phyloP scores from a whole-genome alignment of 768 basidiomycete species.

The Lentinula edodes region DNA sequence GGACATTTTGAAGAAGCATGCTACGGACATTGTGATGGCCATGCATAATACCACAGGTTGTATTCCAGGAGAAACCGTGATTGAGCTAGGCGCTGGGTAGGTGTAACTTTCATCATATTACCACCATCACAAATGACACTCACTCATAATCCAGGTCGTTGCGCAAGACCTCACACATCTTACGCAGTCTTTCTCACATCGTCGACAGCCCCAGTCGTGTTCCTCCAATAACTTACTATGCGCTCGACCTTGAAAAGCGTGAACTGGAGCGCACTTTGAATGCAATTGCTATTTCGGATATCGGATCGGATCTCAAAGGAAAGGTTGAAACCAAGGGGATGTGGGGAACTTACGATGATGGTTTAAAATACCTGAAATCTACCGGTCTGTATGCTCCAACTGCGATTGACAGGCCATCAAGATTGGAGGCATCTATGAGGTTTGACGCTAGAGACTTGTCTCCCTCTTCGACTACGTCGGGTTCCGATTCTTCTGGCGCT shows the following conservation, averaged over 20 bases:
- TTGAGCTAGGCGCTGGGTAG: constrained; percentile 95
- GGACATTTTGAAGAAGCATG: constrained; percentile 68
- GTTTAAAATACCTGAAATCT: constrained; percentile 70
- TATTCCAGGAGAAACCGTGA: constrained; percentile 49
- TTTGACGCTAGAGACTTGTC: constrained; percentile 26
- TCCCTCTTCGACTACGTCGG: constrained; percentile 26
- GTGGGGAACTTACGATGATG: constrained; percentile 89
- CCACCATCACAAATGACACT: neutral
- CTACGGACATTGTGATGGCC: constrained; percentile 64
- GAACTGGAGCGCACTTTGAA: constrained; percentile 80
- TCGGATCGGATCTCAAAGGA: constrained; percentile 56
- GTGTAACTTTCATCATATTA: constrained; percentile 19
- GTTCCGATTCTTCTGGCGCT: constrained; percentile 14
- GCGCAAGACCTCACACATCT: constrained; percentile 83
- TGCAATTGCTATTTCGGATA: constrained; percentile 55
- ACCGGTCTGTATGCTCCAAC: constrained; percentile 43
- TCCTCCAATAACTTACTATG: constrained; percentile 75
- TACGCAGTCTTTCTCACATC: constrained; percentile 60
- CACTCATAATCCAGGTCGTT: constrained; percentile 50
- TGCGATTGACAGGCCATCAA: constrained; percentile 9
- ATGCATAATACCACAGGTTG: constrained; percentile 50
- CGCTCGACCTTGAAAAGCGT: constrained; percentile 86
- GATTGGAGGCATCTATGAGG: constrained; percentile 8
- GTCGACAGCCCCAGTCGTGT: constrained; percentile 28
- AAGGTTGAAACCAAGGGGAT: constrained; percentile 81